These are phyloP conservation scores for Artemisia annua DNA, from an alignment of 129 eudicot genomes.

Conservation along the genomic window DNA sequence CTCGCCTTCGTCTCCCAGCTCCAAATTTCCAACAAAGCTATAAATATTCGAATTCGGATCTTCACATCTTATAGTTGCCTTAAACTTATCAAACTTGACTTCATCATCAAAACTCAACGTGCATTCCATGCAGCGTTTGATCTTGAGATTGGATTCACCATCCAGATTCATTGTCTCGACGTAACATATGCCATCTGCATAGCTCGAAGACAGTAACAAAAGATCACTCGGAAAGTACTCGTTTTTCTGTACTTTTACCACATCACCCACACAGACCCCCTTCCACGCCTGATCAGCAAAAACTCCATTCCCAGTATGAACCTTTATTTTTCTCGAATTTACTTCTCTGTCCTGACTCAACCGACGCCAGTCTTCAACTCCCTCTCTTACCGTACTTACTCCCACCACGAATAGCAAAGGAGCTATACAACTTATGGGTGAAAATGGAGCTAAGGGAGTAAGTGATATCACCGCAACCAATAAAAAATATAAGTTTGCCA, in stretches of 20 bases:
- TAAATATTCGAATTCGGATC: constrained; percentile 56
- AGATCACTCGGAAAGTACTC: constrained; percentile 58
- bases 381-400: constrained; percentile 48
- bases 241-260: constrained; percentile 41
- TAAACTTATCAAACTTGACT: constrained; percentile 26
- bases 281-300: constrained; percentile 42
- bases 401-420: constrained; percentile 51
- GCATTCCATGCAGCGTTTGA: constrained; percentile 52
- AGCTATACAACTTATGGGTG: constrained; percentile 45
- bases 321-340: constrained; percentile 48
- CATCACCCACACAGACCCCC: constrained; percentile 46
- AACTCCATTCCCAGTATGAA: constrained; percentile 40
- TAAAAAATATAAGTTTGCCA: constrained; percentile 51
- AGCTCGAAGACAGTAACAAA: constrained; percentile 46
- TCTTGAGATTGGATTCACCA: constrained; percentile 55
- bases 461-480: constrained; percentile 45
- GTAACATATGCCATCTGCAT: constrained; percentile 53
- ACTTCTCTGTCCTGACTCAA: constrained; percentile 47
- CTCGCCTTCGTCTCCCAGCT: constrained; percentile 28
- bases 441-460: constrained; percentile 44
- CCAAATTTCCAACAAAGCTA: constrained; percentile 53
- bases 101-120: constrained; percentile 40
- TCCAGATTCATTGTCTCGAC: constrained; percentile 61
- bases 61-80: constrained; percentile 46
- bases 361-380: constrained; percentile 50